Percentiles rank a stretch among this genome's conserved stretches.
These are phyloP conservation scores for Suhomyces sp. DNA, from an alignment of 805 yeast genomes.

Conservation along the genomic window DNA sequence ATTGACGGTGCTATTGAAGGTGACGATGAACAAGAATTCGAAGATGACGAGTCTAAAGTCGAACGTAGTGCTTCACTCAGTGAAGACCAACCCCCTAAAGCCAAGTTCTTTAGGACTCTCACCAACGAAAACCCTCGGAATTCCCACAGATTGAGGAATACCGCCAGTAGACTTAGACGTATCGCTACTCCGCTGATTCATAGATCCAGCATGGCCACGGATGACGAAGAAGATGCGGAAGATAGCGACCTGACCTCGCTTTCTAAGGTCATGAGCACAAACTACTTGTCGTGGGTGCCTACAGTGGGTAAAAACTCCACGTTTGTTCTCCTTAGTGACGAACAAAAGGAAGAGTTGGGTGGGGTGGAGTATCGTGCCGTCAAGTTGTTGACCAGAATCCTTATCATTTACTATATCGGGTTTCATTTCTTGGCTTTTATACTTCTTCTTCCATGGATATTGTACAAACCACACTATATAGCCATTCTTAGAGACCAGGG, in stretches of 20 bases:
- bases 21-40: slow-evolving; percentile 19
- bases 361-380: slow-evolving; percentile 95
- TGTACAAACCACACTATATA: slow-evolving; percentile 38
- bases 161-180: neutral
- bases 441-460: slow-evolving; percentile 58
- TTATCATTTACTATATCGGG: slow-evolving; percentile 70
- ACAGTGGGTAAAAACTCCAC: slow-evolving; percentile 92
- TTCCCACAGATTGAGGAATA: neutral
- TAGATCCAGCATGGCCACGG: neutral
- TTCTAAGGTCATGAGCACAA: slow-evolving; percentile 44
- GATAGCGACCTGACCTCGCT: slow-evolving; percentile 5
- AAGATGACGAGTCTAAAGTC: slow-evolving; percentile 6
- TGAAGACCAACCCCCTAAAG: neutral
- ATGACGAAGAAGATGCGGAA: slow-evolving; percentile 9
- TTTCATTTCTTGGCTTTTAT: slow-evolving; percentile 58
- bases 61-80: neutral
- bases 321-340: slow-evolving; percentile 75
- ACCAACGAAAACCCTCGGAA: neutral
- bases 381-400: slow-evolving; percentile 65
- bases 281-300: slow-evolving; percentile 86
- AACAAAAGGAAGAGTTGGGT: slow-evolving; percentile 90
- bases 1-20: slow-evolving; percentile 11
- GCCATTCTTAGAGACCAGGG: slow-evolving; percentile 51
- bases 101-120: neutral
- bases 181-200: neutral